Conservation (phyloP, 352 stramenopile genomes). For the Pythium graminicola region DNA sequence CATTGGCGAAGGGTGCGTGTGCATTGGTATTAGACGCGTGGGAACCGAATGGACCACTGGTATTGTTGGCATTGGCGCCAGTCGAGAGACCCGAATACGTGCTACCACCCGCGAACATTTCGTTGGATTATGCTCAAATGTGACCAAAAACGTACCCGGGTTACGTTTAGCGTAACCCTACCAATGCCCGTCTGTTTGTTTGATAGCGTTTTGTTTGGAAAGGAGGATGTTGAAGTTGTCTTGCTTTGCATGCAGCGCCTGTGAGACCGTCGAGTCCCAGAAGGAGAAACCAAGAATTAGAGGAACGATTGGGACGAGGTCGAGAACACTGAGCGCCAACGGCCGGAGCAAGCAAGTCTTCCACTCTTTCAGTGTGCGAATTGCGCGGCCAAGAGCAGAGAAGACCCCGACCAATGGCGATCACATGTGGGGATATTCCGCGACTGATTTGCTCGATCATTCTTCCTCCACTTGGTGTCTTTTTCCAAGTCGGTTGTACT, state of each 20-base stretch:
- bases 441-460: slow-evolving; percentile 22
- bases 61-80: slow-evolving; percentile 1
- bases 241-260: background rate
- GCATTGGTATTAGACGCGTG: too few relatives aligned
- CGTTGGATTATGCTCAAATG: background rate
- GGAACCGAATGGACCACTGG: background rate
- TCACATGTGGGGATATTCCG: slow-evolving; percentile 17
- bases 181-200: background rate
- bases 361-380: background rate
- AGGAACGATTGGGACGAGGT: background rate
- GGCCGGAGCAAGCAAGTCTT: too few relatives aligned
- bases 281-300: background rate
- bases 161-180: slow-evolving; percentile 1
- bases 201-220: slow-evolving; percentile 1
- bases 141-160: background rate
- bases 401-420: too few relatives aligned
- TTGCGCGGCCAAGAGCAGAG: too few relatives aligned
- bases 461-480: slow-evolving; percentile 30
- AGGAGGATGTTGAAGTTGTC: too few relatives aligned
- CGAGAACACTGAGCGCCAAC: too few relatives aligned
- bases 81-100: slow-evolving; percentile 18
- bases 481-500: slow-evolving; percentile 35
- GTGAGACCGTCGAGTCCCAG: background rate
- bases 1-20: slow-evolving; percentile 34
- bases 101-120: slow-evolving; percentile 16